Percentiles rank a stretch among this genome's conserved stretches.
Conservation (phyloP, 208 protist genomes). For the Trypanosoma theileri region DNA sequence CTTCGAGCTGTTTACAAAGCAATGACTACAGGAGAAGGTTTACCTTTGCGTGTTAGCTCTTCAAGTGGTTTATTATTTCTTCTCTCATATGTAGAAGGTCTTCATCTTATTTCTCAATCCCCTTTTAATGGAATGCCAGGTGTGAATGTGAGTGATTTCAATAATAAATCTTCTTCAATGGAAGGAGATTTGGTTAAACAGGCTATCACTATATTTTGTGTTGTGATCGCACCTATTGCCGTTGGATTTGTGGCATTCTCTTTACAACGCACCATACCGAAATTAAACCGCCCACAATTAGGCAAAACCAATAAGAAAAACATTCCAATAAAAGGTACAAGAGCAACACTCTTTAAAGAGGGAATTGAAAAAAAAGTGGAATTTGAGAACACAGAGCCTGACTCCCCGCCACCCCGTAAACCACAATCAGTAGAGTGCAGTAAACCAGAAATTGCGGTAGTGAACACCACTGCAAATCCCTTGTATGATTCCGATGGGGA, state of each 20-base stretch:
- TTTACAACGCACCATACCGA: slow-evolving; percentile 58
- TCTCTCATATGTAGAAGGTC: slow-evolving; percentile 44
- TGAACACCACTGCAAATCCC: slow-evolving; percentile 52
- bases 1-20: slow-evolving; percentile 16
- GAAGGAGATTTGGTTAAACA: not conserved
- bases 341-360: slow-evolving; percentile 6
- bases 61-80: slow-evolving; percentile 28
- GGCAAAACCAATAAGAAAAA: slow-evolving; percentile 4
- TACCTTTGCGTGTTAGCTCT: slow-evolving; percentile 8
- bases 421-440: slow-evolving; percentile 18
- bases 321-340: not conserved
- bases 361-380: not conserved
- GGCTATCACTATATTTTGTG: slow-evolving; percentile 28
- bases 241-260: slow-evolving; percentile 76
- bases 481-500: slow-evolving; percentile 64
- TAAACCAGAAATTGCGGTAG: slow-evolving; percentile 5
- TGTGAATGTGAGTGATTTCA: not conserved
- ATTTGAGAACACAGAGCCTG: slow-evolving; percentile 26
- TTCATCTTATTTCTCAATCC: slow-evolving; percentile 39
- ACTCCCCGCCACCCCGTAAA: slow-evolving; percentile 64
- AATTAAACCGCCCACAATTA: slow-evolving; percentile 34
- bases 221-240: slow-evolving; percentile 50
- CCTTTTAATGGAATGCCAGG: slow-evolving; percentile 10
- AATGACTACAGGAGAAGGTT: not conserved
- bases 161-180: not conserved